Base-by-base conservation (phyloP, 495 filamentous ascomycete genomes). In the Trichoderma asperelloides region DNA sequence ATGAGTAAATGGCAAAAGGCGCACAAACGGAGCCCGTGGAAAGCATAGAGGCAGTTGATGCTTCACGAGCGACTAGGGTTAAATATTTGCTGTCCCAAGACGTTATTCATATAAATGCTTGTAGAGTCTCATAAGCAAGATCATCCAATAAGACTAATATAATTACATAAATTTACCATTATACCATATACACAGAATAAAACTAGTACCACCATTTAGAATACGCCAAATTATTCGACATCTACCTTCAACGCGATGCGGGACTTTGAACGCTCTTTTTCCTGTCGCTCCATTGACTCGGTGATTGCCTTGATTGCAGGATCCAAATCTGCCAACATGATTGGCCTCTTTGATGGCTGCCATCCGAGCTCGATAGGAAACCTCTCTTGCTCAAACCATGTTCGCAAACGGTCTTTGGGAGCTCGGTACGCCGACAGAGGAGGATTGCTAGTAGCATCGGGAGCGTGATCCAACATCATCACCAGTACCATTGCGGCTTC, bases 1-100 rank as follows among this genome's bases (percentile, higher is more conserved):
- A 57, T 74, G 37, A 60, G 67, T 9, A 60, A 8, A 28, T 60
- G 51, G 51, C 3, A 15, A 30, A n/a, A 13, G 23, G 51, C 2
- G 28, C 27, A 60, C 15, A 12, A 60, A 2, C 1, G 25, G 51
- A 60, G 27, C 11, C 51, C 51, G 12, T 60, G 51, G 51, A 60
- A 28, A 2, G 51, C 51, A 13, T 60, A 60, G 27, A 60, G 6
- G 4, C 2, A 27, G 15, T n/a, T 12, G 1, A 28, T 21, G 3
- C 23, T 60, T 12, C 51, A 60, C 9, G 25, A 60, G 25, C 55
- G 18, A 28, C 4, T 51, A 25, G n/a, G 6, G 47, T 23, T 13
- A 7, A 47, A 47, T 57, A 16, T 3, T 57, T 57, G n/a, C n/a
- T 57, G 8, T 47, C 39, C n/a, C n/a, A n/a, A 37, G 33, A 45